Percentiles rank a stretch among this genome's conserved stretches.
Conservation (phyloP, 2,329 filamentous ascomycete genomes). For the Ophiocordyceps polyrhachis-furcata region DNA sequence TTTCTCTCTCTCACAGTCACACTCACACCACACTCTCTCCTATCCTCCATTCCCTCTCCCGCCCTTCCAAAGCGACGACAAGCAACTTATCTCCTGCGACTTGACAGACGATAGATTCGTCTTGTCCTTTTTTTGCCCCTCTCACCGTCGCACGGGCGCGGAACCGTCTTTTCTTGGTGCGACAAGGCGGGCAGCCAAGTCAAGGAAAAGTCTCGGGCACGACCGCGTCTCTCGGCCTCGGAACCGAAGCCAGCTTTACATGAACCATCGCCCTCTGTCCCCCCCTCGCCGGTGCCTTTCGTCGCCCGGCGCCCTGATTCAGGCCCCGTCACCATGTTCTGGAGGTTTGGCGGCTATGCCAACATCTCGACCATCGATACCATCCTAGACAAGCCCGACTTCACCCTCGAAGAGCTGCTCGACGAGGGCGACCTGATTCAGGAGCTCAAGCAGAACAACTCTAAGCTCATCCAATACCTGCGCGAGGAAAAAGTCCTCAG, state of each 20-base stretch:
- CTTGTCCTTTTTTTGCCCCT: background rate
- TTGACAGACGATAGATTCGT: background rate
- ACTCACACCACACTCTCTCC: background rate
- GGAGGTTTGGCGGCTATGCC: conserved; percentile 97
- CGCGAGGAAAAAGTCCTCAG: conserved; percentile 73
- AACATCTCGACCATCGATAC: conserved; percentile 93
- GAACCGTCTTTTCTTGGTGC: background rate
- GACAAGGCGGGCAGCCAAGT: background rate
- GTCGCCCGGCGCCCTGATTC: conserved; percentile 15
- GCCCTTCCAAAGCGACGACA: background rate
- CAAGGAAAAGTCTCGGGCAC: too few species aligned
- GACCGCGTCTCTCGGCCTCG: background rate
- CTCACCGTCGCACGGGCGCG: background rate
- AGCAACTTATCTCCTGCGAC: background rate
- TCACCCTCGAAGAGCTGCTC: conserved; percentile 85
- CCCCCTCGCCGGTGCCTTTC: conserved; percentile 11
- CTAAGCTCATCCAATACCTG: conserved; percentile 90
- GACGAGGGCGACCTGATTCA: conserved; percentile 94
- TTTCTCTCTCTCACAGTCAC: background rate
- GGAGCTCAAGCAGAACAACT: conserved; percentile 95
- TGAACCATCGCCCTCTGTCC: conserved; percentile 4
- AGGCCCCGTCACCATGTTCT: conserved; percentile 70
- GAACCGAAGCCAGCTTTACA: conserved; percentile 2
- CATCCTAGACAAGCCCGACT: conserved; percentile 90
- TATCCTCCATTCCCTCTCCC: background rate